A percentile compares a stretch with the other conserved stretches of the same genome.
Conservation (phyloP, 1,139 yeast genomes). For the Eremothecium cymbalariae region DNA sequence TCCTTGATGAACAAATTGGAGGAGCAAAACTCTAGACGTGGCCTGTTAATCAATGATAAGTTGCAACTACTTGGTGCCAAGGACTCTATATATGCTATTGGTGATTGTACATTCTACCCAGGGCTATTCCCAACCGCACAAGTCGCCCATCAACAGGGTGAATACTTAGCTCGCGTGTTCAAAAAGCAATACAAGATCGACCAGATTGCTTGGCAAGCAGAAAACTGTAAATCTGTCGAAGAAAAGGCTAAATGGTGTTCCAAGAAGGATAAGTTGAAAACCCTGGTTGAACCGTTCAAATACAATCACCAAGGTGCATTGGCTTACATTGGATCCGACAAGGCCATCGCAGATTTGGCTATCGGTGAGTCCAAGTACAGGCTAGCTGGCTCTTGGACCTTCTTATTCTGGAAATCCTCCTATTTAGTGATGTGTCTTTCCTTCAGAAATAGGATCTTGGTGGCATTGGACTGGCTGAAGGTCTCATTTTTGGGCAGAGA, state of each 20-base stretch:
- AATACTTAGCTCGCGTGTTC: slow-evolving; percentile 66
- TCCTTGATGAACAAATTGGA: slow-evolving; percentile 62
- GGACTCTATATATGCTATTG: slow-evolving; percentile 72
- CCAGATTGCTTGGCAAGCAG: slow-evolving; percentile 43
- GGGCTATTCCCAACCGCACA: slow-evolving; percentile 95
- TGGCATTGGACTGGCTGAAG: slow-evolving; percentile 81
- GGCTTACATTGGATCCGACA: slow-evolving; percentile 81
- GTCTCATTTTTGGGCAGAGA: slow-evolving; percentile 86
- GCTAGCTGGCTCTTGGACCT: slow-evolving; percentile 79
- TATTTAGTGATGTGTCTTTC: slow-evolving; percentile 89
- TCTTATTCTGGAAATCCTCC: slow-evolving; percentile 90
- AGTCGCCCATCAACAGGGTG: slow-evolving; percentile 94
- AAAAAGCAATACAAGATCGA: slow-evolving; percentile 63
- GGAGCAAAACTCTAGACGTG: slow-evolving; percentile 79
- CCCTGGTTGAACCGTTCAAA: slow-evolving; percentile 44
- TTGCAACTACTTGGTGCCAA: slow-evolving; percentile 77
- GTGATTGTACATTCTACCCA: slow-evolving; percentile 86
- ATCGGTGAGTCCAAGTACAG: slow-evolving; percentile 80
- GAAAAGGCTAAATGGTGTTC: slow-evolving; percentile 31
- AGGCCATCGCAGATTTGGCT: slow-evolving; percentile 87
- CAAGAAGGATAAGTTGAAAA: slow-evolving; percentile 32
- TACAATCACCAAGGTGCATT: slow-evolving; percentile 66
- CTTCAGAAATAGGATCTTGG: slow-evolving; percentile 77
- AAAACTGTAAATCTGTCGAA: slow-evolving; percentile 31
- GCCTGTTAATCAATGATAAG: slow-evolving; percentile 75